Base-by-base conservation (phyloP, 495 filamentous ascomycete species). In the Hypoxylon crocopeplum region DNA sequence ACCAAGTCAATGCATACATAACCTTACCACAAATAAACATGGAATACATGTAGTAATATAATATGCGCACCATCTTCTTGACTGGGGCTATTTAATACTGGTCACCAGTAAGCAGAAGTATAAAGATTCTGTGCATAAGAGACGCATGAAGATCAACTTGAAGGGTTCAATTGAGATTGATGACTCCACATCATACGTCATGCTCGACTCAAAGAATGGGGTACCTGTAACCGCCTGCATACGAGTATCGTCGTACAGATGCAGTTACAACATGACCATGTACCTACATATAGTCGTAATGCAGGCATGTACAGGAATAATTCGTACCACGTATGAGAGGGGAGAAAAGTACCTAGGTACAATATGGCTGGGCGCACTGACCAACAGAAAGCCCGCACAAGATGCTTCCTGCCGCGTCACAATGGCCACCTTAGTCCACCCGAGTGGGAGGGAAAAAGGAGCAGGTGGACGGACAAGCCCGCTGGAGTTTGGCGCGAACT, bases 381-480 rank as follows among this genome's bases (percentile, higher is more conserved):
- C 48, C 48, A 53, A 60, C 56, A 12, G 15, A 8, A 54, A 16
- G 42, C 13, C 13, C 11, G n/a, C n/a, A n/a, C n/a, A n/a, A n/a
- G n/a, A n/a, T n/a, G n/a, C n/a, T 37, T 24, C 45, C 10, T 56
- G 48, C 53, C 60, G 60, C 60, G 60, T 64, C 60, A 64, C 60
- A 64, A 64, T 64, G 60, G 60, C 60, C 60, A 64, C 54, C 60
- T 27, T n/a, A n/a, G n/a, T n/a, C n/a, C n/a, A n/a, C n/a, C n/a
- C n/a, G n/a, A n/a, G 24, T 27, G 8, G 24, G 25, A n/a, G 24
- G 13, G 7, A 29, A 45, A 42, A 45, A 19, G 24, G 24, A 45
- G n/a, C 22, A 29, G 13, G 41, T 29, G 41, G 25, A 30, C 41
- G 41, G 41, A 45, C 41, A 45, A 45, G 24, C 41, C 41, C 41